Conservation (phyloP, 169 alveolate species). For the Cryptosporidium viatorum region DNA sequence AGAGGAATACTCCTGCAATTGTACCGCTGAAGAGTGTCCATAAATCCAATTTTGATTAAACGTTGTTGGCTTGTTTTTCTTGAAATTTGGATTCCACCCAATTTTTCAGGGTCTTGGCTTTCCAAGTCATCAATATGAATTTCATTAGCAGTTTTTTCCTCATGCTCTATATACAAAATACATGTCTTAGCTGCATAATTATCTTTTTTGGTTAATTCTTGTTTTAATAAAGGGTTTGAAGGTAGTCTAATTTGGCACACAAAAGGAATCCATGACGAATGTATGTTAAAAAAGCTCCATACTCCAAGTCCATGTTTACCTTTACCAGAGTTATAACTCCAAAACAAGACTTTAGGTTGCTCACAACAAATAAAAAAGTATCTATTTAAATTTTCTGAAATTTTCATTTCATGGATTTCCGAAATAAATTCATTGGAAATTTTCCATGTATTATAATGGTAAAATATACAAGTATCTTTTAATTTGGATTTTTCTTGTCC, state of each 20-base stretch:
- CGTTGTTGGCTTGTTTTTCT: conserved; percentile 4
- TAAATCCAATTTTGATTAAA: conserved; percentile 12
- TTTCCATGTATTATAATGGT: conserved; percentile 60
- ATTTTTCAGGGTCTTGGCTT: background rate
- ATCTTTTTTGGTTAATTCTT: background rate
- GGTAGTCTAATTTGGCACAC: conserved; percentile 31
- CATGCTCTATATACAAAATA: conserved; percentile 30
- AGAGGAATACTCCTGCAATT: conserved; percentile 39
- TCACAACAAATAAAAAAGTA: conserved; percentile 66
- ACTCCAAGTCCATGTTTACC: conserved; percentile 29
- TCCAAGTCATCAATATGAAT: background rate
- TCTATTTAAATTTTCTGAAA: conserved; percentile 28
- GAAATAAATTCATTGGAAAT: conserved; percentile 42
- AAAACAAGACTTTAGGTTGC: conserved; percentile 50
- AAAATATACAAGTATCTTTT: background rate
- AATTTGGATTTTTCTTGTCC: background rate
- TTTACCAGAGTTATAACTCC: conserved; percentile 37
- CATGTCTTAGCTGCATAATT: background rate
- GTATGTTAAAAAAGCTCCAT: conserved; percentile 69
- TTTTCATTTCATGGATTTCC: conserved; percentile 13
- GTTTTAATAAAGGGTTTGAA: background rate
- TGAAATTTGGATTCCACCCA: background rate
- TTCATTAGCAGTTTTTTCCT: background rate
- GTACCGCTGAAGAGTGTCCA: conserved; percentile 64
- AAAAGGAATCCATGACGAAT: conserved; percentile 53